A percentile compares a stretch with the other conserved stretches of the same genome.
Conservation (phyloP, 2,329 filamentous ascomycete genomes). For the Pseudogymnoascus sp. region DNA sequence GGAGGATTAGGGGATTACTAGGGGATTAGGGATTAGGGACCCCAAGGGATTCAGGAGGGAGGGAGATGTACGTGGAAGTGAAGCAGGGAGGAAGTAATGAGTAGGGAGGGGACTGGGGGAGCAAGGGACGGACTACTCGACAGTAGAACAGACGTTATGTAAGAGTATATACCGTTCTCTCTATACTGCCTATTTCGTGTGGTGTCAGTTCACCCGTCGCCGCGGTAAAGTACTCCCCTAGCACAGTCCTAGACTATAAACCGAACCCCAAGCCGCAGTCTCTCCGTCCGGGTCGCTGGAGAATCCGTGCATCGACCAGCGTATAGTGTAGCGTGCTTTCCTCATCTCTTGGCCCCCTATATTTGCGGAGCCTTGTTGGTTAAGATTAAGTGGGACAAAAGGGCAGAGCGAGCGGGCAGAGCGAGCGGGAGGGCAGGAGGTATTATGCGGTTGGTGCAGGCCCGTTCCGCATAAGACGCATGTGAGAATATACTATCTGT, state of each 20-base stretch:
- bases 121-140: not conserved
- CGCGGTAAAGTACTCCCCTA: not conserved
- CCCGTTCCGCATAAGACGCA: not conserved
- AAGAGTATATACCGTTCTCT: not conserved
- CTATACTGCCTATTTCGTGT: not conserved
- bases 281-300: not conserved
- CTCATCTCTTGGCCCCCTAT: not conserved
- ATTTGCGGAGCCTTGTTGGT: not conserved
- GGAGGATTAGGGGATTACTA: too few relatives aligned
- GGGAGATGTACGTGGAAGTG: not conserved
- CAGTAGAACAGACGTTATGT: not conserved
- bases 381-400: not conserved
- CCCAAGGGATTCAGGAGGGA: not conserved
- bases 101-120: not conserved
- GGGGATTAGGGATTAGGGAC: not conserved
- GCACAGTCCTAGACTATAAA: not conserved
- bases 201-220: not conserved
- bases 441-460: not conserved
- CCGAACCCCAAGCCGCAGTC: not conserved
- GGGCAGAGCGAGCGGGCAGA: not conserved
- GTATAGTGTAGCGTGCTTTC: not conserved
- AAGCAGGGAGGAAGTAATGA: not conserved
- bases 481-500: not conserved
- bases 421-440: not conserved
- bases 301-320: not conserved